phyloP scores from a whole-genome alignment of 2,329 filamentous ascomycete genomes.

The Trichoderma oligosporum region DNA sequence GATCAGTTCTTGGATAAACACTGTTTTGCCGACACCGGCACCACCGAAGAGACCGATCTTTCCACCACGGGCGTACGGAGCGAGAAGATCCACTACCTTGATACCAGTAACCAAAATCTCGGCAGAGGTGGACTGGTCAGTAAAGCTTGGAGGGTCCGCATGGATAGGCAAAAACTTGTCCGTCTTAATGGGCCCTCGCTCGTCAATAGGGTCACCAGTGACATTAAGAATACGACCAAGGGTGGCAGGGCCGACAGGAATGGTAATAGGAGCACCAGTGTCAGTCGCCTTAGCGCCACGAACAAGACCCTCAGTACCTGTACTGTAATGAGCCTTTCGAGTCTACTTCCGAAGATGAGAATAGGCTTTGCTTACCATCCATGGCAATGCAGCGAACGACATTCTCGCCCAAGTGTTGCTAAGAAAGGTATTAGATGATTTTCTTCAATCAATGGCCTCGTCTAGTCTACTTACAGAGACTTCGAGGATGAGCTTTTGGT shows the following conservation, averaged over 20 bases:
- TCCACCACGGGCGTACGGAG: conserved; percentile 99
- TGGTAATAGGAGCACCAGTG: conserved; percentile 92
- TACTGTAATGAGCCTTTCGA: conserved; percentile 4
- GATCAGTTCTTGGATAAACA: conserved; percentile 99
- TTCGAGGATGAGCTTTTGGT: conserved; percentile 92
- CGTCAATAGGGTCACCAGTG: conserved; percentile 99
- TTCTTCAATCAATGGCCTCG: conserved; percentile 10
- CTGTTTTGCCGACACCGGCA: conserved; percentile 99
- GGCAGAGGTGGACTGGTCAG: conserved; percentile 91
- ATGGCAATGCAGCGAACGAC: conserved; percentile 99
- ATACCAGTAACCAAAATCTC: conserved; percentile 99
- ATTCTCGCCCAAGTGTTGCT: conserved; percentile 99
- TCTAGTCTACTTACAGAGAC: conserved; percentile 69
- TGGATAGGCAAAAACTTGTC: conserved; percentile 87
- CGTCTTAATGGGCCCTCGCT: conserved; percentile 96
- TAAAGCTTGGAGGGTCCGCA: conserved; percentile 87
- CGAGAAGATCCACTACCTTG: conserved; percentile 99
- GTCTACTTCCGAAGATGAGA: background rate
- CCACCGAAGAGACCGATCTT: conserved; percentile 99
- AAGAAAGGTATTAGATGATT: conserved; percentile 37
- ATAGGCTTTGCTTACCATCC: conserved; percentile 70
- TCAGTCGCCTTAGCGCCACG: conserved; percentile 82
- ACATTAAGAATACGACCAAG: conserved; percentile 99
- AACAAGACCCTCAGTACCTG: conserved; percentile 98
- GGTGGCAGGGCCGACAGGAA: conserved; percentile 88